Conservation (phyloP, 2,329 filamentous ascomycete species). For the Aspergillus sp. region DNA sequence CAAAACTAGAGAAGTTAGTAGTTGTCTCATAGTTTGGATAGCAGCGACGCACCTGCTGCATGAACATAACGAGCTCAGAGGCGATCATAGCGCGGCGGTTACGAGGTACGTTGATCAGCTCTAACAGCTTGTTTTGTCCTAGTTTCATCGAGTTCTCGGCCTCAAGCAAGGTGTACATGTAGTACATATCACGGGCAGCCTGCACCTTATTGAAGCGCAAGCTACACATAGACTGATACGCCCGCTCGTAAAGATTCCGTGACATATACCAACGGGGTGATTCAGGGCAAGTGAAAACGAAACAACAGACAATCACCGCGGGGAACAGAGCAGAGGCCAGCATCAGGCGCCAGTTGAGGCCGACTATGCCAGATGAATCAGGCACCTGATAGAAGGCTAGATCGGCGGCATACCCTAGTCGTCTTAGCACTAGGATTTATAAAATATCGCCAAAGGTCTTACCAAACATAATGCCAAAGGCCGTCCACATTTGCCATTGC, state of each 20-base stretch:
- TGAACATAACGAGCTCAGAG: slow-evolving; percentile 65
- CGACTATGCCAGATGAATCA: slow-evolving; percentile 54
- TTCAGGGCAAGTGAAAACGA: slow-evolving; percentile 65
- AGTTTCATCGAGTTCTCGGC: slow-evolving; percentile 58
- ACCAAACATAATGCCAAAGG: slow-evolving; percentile 52
- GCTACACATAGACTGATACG: slow-evolving; percentile 44
- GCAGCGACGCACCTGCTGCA: slow-evolving; percentile 55
- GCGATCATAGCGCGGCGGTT: slow-evolving; percentile 63
- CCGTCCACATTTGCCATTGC: slow-evolving; percentile 69
- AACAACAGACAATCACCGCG: slow-evolving; percentile 55
- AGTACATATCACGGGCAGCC: slow-evolving; percentile 48
- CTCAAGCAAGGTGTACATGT: slow-evolving; percentile 56
- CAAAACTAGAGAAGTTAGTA: background rate
- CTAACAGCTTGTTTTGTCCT: slow-evolving; percentile 53
- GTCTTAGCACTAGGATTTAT: background rate
- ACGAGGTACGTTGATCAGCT: slow-evolving; percentile 61
- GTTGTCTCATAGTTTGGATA: background rate
- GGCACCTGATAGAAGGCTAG: slow-evolving; percentile 60
- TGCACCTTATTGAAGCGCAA: slow-evolving; percentile 46
- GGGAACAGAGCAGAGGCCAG: slow-evolving; percentile 66
- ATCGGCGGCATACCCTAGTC: slow-evolving; percentile 55
- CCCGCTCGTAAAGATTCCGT: slow-evolving; percentile 42
- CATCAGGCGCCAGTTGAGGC: slow-evolving; percentile 68
- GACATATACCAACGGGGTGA: slow-evolving; percentile 52
- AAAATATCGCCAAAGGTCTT: background rate